Percentiles rank a stretch among this genome's conserved stretches.
phyloP scores from a whole-genome alignment of 163 green algal genomes.

The Volvox carteri region DNA sequence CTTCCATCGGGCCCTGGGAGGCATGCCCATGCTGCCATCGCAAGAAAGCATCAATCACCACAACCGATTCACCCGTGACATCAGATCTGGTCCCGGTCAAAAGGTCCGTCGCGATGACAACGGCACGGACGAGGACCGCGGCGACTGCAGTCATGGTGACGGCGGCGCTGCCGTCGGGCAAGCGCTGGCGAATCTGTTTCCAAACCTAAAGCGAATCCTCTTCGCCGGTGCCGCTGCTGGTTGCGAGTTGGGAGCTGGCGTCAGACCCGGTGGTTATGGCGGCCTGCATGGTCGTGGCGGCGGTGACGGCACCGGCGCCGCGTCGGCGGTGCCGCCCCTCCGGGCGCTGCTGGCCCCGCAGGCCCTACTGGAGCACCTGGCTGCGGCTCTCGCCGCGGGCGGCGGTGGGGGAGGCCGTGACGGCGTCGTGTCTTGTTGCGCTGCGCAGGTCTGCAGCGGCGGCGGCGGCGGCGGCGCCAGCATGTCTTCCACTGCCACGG shows the following conservation, averaged over 20 bases:
- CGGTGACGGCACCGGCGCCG: no score
- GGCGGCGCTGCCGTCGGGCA: no score
- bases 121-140: background rate
- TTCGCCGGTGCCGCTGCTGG: no score
- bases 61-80: background rate
- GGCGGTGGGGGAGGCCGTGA: no score
- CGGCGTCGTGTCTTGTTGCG: no score
- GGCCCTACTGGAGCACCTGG: background rate
- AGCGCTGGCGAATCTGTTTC: no score
- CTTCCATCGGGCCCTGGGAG: background rate
- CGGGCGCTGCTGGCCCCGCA: conserved; percentile 21
- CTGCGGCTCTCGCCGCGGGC: background rate
- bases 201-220: no score
- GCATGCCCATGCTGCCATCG: background rate
- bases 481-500: background rate
- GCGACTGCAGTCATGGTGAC: no score
- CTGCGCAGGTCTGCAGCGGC: background rate
- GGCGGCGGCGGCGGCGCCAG: background rate
- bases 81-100: background rate
- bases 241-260: no score
- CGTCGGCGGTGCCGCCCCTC: no score
- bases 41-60: background rate
- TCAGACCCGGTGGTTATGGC: no score
- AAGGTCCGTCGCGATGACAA: background rate
- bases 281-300: no score